phyloP scores from a whole-genome alignment of 176 grass and related monocot species.

The Thalia dealbata region DNA sequence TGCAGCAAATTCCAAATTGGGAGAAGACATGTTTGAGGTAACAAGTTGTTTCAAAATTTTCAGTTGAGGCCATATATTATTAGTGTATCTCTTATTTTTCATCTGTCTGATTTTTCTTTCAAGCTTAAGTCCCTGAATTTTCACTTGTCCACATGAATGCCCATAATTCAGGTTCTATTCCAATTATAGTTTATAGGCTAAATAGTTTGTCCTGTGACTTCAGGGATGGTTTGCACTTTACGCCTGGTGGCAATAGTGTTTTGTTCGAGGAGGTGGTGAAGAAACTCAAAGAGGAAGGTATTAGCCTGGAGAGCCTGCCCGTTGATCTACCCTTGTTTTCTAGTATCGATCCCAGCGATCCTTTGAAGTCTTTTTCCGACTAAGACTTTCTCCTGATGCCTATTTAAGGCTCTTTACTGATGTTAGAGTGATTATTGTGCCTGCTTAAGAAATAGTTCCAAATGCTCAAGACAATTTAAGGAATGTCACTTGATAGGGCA shows the following conservation, averaged over 20 bases:
- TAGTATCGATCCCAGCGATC: slow-evolving; percentile 51
- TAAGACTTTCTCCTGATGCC: slow-evolving; percentile 13
- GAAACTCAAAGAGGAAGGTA: slow-evolving; percentile 31
- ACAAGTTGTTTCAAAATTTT: background rate
- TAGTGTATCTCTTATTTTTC: background rate
- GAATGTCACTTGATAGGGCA: background rate
- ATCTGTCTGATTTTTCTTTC: background rate
- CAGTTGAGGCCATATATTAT: background rate
- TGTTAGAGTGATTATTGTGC: background rate
- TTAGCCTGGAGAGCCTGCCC: slow-evolving; percentile 37
- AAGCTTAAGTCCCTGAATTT: too few relatives aligned
- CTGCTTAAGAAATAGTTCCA: background rate
- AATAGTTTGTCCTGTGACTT: background rate
- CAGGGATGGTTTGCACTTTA: slow-evolving; percentile 79
- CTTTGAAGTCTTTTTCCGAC: slow-evolving; percentile 42
- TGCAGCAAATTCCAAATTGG: slow-evolving; percentile 63
- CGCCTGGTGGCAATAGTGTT: slow-evolving; percentile 53
- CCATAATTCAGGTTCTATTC: too few relatives aligned
- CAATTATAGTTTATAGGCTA: too few relatives aligned
- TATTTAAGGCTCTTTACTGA: background rate
- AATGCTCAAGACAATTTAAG: background rate
- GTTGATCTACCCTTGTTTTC: slow-evolving; percentile 42
- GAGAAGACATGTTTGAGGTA: slow-evolving; percentile 55
- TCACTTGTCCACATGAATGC: too few relatives aligned
- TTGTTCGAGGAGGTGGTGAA: slow-evolving; percentile 52